Conservation (phyloP, 176 grass and related monocot species). For the Rhynchospora breviuscula region DNA sequence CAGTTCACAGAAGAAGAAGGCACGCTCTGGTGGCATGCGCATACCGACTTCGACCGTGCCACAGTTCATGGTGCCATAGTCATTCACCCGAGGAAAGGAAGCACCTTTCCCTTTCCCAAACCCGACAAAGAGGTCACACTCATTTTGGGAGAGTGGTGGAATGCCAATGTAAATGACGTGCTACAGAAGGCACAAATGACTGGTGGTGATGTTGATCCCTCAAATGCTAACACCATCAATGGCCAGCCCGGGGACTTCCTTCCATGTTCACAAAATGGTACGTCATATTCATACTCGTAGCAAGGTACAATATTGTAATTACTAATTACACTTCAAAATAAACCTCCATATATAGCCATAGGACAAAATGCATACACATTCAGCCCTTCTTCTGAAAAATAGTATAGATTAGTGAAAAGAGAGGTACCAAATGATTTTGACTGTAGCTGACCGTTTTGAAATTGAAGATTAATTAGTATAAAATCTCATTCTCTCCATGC, state of each 20-base stretch:
- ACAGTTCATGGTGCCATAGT: conserved; percentile 65
- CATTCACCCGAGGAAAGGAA: conserved; percentile 36
- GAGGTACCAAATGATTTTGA: not conserved
- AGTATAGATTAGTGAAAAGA: not conserved
- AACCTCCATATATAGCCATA: too few relatives aligned
- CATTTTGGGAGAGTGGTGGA: conserved; percentile 72
- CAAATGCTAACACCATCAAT: conserved; percentile 52
- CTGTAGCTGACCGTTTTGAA: not conserved
- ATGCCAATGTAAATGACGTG: conserved; percentile 38
- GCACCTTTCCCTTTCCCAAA: conserved; percentile 51
- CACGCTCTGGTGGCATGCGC: conserved; percentile 82
- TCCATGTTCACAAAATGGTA: conserved; percentile 24
- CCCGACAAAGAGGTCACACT: conserved; percentile 56
- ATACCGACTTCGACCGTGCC: conserved; percentile 48
- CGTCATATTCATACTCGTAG: not conserved
- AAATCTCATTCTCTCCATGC: not conserved
- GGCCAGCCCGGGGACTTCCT: conserved; percentile 32
- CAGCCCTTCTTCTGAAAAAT: too few relatives aligned
- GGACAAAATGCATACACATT: too few relatives aligned
- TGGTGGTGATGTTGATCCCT: conserved; percentile 33
- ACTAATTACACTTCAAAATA: not conserved
- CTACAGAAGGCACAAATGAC: conserved; percentile 32
- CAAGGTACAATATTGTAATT: not conserved
- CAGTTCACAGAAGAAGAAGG: conserved; percentile 52
- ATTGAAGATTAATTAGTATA: not conserved